Evolutionary conservation across 2,329 filamentous ascomycete species (phyloP), one percentile per base, ranked within the genome.

Genomic region (Diaporthe eres): DNA sequence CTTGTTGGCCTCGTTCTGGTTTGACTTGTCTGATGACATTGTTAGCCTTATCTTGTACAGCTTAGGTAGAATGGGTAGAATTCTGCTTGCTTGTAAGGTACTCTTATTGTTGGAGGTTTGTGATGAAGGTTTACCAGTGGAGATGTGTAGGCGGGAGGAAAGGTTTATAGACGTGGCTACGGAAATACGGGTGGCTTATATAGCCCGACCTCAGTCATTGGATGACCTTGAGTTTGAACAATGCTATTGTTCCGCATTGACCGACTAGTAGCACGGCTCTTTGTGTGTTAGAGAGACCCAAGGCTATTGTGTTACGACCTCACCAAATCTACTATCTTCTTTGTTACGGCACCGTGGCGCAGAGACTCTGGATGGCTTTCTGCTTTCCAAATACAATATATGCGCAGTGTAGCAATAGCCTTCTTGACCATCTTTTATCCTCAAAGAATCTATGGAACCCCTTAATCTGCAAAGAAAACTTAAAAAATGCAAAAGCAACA

Each of bases 391-490:
- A 0, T 39, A 39, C 12, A 13, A 39, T 15, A 5, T 39, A 13
- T 39, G 0, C 0, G 37, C 37, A 39, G 10, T 39, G 37, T 13
- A 39, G 37, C 37, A 39, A 15, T 1, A 2, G 0, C 10, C 37
- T 39, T 39, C 37, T 39, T 0, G 37, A 13, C 37, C 37, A 39
- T 39, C 12, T 39, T 39, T 39, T 39, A 39, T 13, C 12, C 37
- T 39, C 12, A 39, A 39, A 39, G 0, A 4, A 15, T 0, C 10
- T 39, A 13, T 3, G 12, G 12, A 13, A 39, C 1, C 1, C 10
- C 12, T 4, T 39, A 39, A 39, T 39, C 37, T 39, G 37, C 10
- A 39, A 1, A 39, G 10, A 39, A 39, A 39, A 39, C 37, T 13
- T 13, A 0, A 13, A 39, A 4, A 13, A 39, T 1, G 37, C 37